Percentiles rank a stretch among this genome's conserved stretches.
phyloP scores from a whole-genome alignment of 257 asterid genomes.

The Penstemon barbatus region DNA sequence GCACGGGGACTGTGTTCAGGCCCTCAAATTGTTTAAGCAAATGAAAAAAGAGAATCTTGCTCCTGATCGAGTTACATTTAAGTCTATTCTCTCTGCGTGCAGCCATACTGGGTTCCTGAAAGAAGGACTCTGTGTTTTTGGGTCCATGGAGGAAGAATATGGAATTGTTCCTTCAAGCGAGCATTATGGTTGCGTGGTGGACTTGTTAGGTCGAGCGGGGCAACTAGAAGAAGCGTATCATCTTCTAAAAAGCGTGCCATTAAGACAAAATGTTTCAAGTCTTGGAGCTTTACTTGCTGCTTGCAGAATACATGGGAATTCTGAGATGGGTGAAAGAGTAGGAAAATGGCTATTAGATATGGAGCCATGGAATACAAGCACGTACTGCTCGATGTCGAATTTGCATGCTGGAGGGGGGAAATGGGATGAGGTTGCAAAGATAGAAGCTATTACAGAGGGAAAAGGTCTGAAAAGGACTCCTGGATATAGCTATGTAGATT shows the following conservation, averaged over 20 bases:
- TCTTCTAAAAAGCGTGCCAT: slow-evolving; percentile 34
- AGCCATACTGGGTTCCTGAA: slow-evolving; percentile 54
- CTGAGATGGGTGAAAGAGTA: slow-evolving; percentile 41
- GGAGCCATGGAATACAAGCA: slow-evolving; percentile 43
- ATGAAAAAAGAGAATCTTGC: slow-evolving; percentile 38
- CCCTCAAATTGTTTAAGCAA: slow-evolving; percentile 39
- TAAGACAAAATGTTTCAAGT: slow-evolving; percentile 33
- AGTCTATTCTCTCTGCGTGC: slow-evolving; percentile 58
- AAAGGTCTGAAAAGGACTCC: slow-evolving; percentile 47
- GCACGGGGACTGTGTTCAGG: slow-evolving; percentile 48
- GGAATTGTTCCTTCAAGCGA: slow-evolving; percentile 48
- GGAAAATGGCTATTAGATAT: slow-evolving; percentile 47
- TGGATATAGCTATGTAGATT: slow-evolving; percentile 53
- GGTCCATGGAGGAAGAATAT: slow-evolving; percentile 47
- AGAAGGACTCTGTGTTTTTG: slow-evolving; percentile 45
- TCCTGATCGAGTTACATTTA: slow-evolving; percentile 54
- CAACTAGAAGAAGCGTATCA: slow-evolving; percentile 49
- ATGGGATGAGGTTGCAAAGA: slow-evolving; percentile 49
- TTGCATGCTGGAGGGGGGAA: slow-evolving; percentile 51
- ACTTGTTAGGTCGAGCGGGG: slow-evolving; percentile 61
- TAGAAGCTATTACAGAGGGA: slow-evolving; percentile 41
- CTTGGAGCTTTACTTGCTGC: slow-evolving; percentile 56
- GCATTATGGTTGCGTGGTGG: slow-evolving; percentile 67
- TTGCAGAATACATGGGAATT: slow-evolving; percentile 50
- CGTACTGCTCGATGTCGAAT: slow-evolving; percentile 50